Evolutionary conservation across 2,329 filamentous ascomycete species (phyloP).

Genomic region (Fulvia fulva): DNA sequence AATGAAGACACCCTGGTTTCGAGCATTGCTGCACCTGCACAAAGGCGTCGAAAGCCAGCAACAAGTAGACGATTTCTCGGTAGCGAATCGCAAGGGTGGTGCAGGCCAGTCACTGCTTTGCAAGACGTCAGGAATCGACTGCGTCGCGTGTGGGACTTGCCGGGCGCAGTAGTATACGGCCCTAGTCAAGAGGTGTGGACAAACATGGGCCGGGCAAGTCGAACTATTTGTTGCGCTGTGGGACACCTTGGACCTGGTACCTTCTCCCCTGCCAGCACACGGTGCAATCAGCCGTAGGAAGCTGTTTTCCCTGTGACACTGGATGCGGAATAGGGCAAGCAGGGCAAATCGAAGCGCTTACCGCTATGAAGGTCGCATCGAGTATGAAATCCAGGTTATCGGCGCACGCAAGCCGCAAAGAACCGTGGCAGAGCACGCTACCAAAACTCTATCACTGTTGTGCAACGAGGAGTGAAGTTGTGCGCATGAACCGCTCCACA

Average conservation of each 20-base stretch:
- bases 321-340: slow-evolving; percentile 9
- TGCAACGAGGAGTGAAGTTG: slow-evolving; percentile 9
- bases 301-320: slow-evolving; percentile 9
- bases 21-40: slow-evolving; percentile 20
- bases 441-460: slow-evolving; percentile 17
- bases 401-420: slow-evolving; percentile 16
- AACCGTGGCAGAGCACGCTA: slow-evolving; percentile 15
- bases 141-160: slow-evolving; percentile 14
- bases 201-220: slow-evolving; percentile 8
- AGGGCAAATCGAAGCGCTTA: slow-evolving; percentile 15
- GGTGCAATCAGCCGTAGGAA: slow-evolving; percentile 11
- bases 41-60: slow-evolving; percentile 19
- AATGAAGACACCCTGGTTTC: slow-evolving; percentile 24
- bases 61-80: slow-evolving; percentile 17
- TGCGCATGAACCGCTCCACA: slow-evolving; percentile 14
- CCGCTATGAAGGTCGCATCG: slow-evolving; percentile 13
- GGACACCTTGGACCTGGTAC: slow-evolving; percentile 8
- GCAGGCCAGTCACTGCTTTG: slow-evolving; percentile 10
- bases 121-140: slow-evolving; percentile 11
- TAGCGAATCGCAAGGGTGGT: slow-evolving; percentile 21
- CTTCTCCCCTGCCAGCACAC: slow-evolving; percentile 7
- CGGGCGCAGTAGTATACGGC: slow-evolving; percentile 8
- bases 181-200: slow-evolving; percentile 5
- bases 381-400: slow-evolving; percentile 18
- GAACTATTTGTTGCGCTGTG: slow-evolving; percentile 15